Conservation (phyloP, 768 basidiomycete genomes). For the Ramaria rubella region DNA sequence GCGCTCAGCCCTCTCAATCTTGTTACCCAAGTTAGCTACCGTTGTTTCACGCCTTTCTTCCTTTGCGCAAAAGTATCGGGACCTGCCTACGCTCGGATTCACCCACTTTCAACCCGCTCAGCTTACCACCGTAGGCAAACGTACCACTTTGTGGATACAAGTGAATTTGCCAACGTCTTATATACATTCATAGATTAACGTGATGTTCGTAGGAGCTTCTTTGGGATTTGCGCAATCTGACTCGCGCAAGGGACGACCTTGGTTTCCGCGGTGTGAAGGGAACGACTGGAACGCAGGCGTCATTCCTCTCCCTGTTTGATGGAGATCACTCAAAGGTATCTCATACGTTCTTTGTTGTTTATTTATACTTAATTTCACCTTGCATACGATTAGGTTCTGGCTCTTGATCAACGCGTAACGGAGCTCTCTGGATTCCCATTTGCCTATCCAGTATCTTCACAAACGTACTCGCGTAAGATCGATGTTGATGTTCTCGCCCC, state of each 20-base stretch:
- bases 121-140: conserved; percentile 95
- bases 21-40: conserved; percentile 81
- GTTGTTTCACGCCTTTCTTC: conserved; percentile 82
- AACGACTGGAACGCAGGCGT: conserved; percentile 98
- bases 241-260: conserved; percentile 82
- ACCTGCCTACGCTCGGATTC: conserved; percentile 91
- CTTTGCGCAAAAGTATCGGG: conserved; percentile 82
- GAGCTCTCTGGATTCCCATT: conserved; percentile 88
- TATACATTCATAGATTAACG: conserved; percentile 1
- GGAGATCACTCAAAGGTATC: conserved; percentile 87
- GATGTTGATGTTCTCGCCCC: conserved; percentile 90
- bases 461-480: conserved; percentile 98
- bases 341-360: neutral
- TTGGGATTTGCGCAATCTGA: conserved; percentile 93
- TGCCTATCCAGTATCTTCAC: conserved; percentile 95
- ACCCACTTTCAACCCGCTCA: conserved; percentile 99
- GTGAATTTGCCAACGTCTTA: conserved; percentile 26
- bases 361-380: neutral
- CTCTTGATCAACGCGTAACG: conserved; percentile 84
- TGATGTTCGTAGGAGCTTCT: conserved; percentile 71
- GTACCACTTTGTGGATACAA: conserved; percentile 95
- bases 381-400: conserved; percentile 55
- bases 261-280: conserved; percentile 99
- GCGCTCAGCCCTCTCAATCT: conserved; percentile 74
- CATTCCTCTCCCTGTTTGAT: conserved; percentile 89